Evolutionary conservation across 805 yeast species (phyloP).

Genomic region (Yamadazyma kitorensis): DNA sequence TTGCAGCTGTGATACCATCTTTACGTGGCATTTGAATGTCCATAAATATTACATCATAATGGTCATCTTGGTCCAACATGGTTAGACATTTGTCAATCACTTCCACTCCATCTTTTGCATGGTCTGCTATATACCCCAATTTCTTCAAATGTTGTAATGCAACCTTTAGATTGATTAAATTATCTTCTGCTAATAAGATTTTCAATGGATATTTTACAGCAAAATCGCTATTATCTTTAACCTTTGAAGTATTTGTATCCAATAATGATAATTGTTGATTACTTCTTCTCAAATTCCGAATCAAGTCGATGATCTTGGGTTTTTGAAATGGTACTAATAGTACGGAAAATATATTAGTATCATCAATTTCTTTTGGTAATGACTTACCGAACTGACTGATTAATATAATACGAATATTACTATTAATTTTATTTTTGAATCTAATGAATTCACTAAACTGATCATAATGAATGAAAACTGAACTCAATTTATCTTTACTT

Average conservation of each 20-base stretch:
- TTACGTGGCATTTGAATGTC: slow-evolving; percentile 56
- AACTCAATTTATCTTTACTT: slow-evolving; percentile 9
- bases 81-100: slow-evolving; percentile 36
- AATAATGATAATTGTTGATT: not conserved
- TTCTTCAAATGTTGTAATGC: slow-evolving; percentile 48
- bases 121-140: slow-evolving; percentile 50
- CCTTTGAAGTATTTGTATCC: not conserved
- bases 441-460: slow-evolving; percentile 13
- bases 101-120: slow-evolving; percentile 50
- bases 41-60: slow-evolving; percentile 53
- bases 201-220: slow-evolving; percentile 35
- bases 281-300: slow-evolving; percentile 6
- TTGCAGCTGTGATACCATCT: slow-evolving; percentile 55
- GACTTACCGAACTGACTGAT: slow-evolving; percentile 29
- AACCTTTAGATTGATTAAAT: slow-evolving; percentile 47
- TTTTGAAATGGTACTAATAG: slow-evolving; percentile 29
- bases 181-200: slow-evolving; percentile 56
- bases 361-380: slow-evolving; percentile 20
- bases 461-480: slow-evolving; percentile 21
- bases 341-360: slow-evolving; percentile 18
- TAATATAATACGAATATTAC: slow-evolving; percentile 14
- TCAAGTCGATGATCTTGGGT: slow-evolving; percentile 17
- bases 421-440: slow-evolving; percentile 1
- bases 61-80: slow-evolving; percentile 19
- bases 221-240: slow-evolving; percentile 1